Evolutionary conservation across 192 early-diverging fungal species (phyloP), one percentile per base, ranked within the genome.

Genomic region (Gonapodya prolifera): DNA sequence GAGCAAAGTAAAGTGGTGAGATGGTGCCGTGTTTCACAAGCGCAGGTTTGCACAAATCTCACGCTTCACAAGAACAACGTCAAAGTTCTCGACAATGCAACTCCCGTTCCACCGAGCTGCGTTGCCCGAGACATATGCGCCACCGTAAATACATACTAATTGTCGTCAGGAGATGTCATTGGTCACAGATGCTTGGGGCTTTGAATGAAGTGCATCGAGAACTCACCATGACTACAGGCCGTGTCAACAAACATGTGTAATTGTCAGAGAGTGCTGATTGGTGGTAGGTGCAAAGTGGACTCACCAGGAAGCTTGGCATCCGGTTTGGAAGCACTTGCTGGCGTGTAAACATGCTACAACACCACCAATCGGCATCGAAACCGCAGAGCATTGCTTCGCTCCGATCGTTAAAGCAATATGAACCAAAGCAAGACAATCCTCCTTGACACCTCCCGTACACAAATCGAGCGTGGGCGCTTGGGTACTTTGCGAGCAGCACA

Each of bases 91-190:
- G n/a, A 29, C 35, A 1, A 78, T 35, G 30, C 79, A 33, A 8
- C 45, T 69, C 23, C 1, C 75, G 31, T 35, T 82, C 69, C 82
- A 78, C 0, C 34, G 78, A n/a, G 77, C 75, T 2, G 78, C 81
- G 30, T 77, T 73, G 32, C 83, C 83, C 1, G 17, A 30, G 28
- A 79, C 75, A 70, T 83, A 82, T 1, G 82, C 79, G 45, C 84
- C 84, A 70, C 82, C 82, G 77, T 83, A 81, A 29, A 85, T 77
- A 45, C 78, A 83, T 0, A 85, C 76, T 61, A 8, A 61, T 23
- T n/a, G n/a, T 61, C 8, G 23, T 16, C 8, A 61, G 45, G 45
- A 61, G 45, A 23, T 61, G n/a, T 61, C 45, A 8, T 61, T 23
- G 23, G 45, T 61, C 45, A 61, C 8, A 61, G 8, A 8, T 23